phyloP scores from a whole-genome alignment of 2,329 filamentous ascomycete genomes.

The Epichloe aotearoae region DNA sequence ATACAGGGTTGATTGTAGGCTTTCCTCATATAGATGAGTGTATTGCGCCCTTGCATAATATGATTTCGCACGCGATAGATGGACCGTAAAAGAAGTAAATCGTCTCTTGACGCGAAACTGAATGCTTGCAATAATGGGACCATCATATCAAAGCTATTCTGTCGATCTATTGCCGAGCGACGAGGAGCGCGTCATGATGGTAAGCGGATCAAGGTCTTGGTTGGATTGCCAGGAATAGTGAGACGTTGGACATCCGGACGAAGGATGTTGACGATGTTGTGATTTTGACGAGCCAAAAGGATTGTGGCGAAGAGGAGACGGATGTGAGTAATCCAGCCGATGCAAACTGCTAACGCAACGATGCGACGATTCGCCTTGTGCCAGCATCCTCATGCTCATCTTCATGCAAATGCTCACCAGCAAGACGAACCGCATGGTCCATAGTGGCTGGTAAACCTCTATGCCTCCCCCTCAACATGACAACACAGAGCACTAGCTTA shows the following conservation, averaged over 20 bases:
- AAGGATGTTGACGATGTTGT: constrained; percentile 21
- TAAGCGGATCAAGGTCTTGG: constrained; percentile 23
- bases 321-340: constrained; percentile 20
- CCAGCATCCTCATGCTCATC: constrained; percentile 16
- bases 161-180: constrained; percentile 7
- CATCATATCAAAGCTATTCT: too few species aligned
- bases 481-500: constrained; percentile 44
- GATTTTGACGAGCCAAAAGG: constrained; percentile 17
- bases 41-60: too few species aligned
- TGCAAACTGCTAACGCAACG: neutral
- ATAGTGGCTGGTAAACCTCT: constrained; percentile 38
- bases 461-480: constrained; percentile 42
- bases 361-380: neutral
- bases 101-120: too few species aligned
- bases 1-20: too few species aligned
- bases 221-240: constrained; percentile 22
- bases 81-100: too few species aligned
- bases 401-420: constrained; percentile 17
- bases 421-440: constrained; percentile 38
- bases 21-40: too few species aligned
- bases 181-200: constrained; percentile 22
- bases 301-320: constrained; percentile 18
- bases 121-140: too few species aligned
- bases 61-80: too few species aligned
- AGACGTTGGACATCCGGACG: constrained; percentile 20